Evolutionary conservation across 805 yeast species (phyloP), one percentile per base, ranked within the genome.

Genomic region (Millerozyma miso): DNA sequence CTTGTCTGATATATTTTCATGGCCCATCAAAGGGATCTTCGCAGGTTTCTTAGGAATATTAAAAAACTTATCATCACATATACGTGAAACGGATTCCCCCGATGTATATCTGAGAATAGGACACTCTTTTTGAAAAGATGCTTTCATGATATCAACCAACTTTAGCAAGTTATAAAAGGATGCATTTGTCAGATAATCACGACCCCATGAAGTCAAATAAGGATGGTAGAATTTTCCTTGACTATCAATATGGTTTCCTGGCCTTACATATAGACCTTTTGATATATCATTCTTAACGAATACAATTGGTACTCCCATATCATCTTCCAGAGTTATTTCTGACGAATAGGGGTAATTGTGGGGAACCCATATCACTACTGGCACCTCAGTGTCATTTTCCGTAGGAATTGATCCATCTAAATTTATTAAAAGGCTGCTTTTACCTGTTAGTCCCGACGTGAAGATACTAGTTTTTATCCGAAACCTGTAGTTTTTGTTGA

Each of bases 351-450:
- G 96, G 50, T 85, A 89, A 18, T 71, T 67, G 19, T 73, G 71
- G 0, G 96, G 95, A 4, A 90, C 54, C 95, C 96, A 88, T 3
- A 89, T 59, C 41, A 80, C 80, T 10, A 88, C 53, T 0, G 89
- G 90, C 12, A 62, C 60, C 3, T 42, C 40, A 6, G 48, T 37
- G 0, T 51, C 52, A 10, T 62, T 58, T 3, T 49, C 57, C 1
- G 55, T 41, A 2, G 74, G 73, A 3, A 83, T 50, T 0, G 73
- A 63, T 0, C 96, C 96, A 50, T 74, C 74, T 1, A 90, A 47
- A 46, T 81, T 80, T 8, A 89, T 65, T 38, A 88, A 65, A 15
- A 88, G 68, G 16, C 74, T 69, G 1, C 84, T 68, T 10, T 57
- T 58, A 1, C 97, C 97, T 1, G 65, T 50, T n/a, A 72, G 73